A percentile compares a stretch with the other conserved stretches of the same genome.
phyloP scores from a whole-genome alignment of 257 asterid genomes.

The Solanum corneliomulleri region DNA sequence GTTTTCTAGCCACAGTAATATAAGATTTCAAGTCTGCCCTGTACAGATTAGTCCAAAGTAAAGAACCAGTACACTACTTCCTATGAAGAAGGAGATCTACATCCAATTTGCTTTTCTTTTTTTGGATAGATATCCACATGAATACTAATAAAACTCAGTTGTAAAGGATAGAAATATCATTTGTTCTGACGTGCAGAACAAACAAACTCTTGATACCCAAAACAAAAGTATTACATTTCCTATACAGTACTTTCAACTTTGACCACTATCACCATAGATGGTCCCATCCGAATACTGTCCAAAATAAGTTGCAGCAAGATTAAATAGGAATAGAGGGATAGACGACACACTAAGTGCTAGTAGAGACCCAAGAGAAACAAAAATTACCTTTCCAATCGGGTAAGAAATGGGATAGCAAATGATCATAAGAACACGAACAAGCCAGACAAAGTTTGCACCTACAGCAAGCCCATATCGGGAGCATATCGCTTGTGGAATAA shows the following conservation, averaged over 20 bases:
- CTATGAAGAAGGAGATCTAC: neutral
- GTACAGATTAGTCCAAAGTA: neutral
- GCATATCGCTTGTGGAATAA: slow-evolving; percentile 94
- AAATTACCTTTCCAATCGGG: slow-evolving; percentile 82
- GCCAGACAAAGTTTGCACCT: slow-evolving; percentile 92
- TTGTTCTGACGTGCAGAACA: neutral
- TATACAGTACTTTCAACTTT: neutral
- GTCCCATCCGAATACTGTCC: neutral
- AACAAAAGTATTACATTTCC: neutral
- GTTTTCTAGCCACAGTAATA: neutral
- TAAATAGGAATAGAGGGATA: neutral
- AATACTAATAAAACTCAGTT: neutral
- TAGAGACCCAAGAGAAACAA: neutral
- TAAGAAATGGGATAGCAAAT: slow-evolving; percentile 78
- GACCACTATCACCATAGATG: neutral
- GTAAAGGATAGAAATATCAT: neutral
- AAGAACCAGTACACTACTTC: neutral
- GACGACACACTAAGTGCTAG: neutral
- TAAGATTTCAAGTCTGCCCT: neutral
- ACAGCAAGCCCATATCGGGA: slow-evolving; percentile 92
- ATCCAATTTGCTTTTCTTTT: neutral
- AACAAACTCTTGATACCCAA: neutral
- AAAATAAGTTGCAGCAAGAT: neutral
- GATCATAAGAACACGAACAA: slow-evolving; percentile 81
- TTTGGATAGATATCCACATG: neutral